Conservation (phyloP, 257 asterid species). For the Capsicum pubescens region DNA sequence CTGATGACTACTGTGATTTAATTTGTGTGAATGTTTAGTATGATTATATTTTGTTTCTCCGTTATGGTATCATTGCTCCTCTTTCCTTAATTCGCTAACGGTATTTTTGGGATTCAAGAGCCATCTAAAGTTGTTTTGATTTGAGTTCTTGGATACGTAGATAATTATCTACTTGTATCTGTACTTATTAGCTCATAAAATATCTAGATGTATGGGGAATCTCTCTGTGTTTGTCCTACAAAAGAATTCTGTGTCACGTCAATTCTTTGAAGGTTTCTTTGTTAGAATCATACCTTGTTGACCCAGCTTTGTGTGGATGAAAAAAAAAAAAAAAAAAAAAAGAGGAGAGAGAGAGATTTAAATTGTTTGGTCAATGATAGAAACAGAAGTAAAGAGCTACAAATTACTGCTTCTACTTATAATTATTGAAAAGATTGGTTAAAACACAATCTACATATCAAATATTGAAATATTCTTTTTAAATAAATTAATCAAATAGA, state of each 20-base stretch:
- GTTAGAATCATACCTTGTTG: neutral
- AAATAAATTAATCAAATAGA: no score
- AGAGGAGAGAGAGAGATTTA: neutral
- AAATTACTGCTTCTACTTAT: no score
- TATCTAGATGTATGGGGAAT: neutral
- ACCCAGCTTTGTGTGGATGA: neutral
- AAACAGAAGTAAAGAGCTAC: no score
- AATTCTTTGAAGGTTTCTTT: neutral
- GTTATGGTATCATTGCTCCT: neutral
- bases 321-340: neutral
- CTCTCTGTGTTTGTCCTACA: neutral
- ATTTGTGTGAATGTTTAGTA: conserved; percentile 25
- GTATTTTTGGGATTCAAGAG: neutral
- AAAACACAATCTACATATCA: no score
- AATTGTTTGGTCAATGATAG: no score
- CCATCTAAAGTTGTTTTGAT: neutral
- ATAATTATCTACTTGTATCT: neutral
- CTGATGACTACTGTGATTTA: conserved; percentile 43
- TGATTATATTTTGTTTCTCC: neutral
- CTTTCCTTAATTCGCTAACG: neutral
- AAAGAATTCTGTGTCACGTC: neutral
- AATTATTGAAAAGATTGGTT: no score
- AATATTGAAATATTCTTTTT: no score
- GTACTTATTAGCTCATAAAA: neutral
- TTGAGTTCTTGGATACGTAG: neutral